These are phyloP conservation scores for Trichoderma guizhouense DNA, from an alignment of 2,329 filamentous ascomycete species.

Conservation along the genomic window DNA sequence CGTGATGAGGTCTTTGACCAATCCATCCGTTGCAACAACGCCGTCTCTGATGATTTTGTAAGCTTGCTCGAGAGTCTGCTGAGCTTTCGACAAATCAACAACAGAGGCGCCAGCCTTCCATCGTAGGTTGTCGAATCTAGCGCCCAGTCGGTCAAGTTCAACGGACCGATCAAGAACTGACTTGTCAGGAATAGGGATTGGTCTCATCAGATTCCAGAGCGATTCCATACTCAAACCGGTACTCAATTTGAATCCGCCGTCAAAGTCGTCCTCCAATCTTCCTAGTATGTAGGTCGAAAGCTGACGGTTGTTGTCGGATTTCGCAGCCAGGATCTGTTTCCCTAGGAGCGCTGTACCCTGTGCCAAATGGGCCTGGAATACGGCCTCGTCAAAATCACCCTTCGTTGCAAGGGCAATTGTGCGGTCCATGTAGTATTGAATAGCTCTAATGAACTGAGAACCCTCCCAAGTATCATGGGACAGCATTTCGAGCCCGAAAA, in stretches of 20 bases:
- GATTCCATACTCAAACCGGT: conserved; percentile 77
- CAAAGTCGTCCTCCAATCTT: conserved; percentile 56
- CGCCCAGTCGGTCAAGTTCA: conserved; percentile 54
- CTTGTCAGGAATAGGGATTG: conserved; percentile 51
- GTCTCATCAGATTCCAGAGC: conserved; percentile 72
- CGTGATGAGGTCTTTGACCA: conserved; percentile 47
- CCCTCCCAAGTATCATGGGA: conserved; percentile 32
- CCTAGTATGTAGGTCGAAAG: conserved; percentile 41
- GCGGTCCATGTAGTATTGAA: conserved; percentile 54
- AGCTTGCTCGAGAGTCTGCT: conserved; percentile 52
- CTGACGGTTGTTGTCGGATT: conserved; percentile 29
- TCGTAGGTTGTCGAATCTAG: conserved; percentile 57
- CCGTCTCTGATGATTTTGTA: conserved; percentile 51
- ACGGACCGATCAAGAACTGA: conserved; percentile 44
- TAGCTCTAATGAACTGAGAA: conserved; percentile 31
- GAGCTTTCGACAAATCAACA: conserved; percentile 50
- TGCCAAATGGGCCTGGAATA: conserved; percentile 60
- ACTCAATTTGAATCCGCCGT: conserved; percentile 65
- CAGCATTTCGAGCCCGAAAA: conserved; percentile 36
- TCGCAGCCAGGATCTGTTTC: conserved; percentile 28
- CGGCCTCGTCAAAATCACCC: conserved; percentile 56
- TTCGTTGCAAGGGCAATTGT: conserved; percentile 48
- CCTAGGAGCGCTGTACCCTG: conserved; percentile 46
- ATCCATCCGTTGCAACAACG: conserved; percentile 40
- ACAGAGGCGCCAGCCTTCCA: conserved; percentile 56